These are phyloP conservation scores for Globisporangium rhizosaccharum DNA, from an alignment of 352 stramenopile species.

Conservation along the genomic window DNA sequence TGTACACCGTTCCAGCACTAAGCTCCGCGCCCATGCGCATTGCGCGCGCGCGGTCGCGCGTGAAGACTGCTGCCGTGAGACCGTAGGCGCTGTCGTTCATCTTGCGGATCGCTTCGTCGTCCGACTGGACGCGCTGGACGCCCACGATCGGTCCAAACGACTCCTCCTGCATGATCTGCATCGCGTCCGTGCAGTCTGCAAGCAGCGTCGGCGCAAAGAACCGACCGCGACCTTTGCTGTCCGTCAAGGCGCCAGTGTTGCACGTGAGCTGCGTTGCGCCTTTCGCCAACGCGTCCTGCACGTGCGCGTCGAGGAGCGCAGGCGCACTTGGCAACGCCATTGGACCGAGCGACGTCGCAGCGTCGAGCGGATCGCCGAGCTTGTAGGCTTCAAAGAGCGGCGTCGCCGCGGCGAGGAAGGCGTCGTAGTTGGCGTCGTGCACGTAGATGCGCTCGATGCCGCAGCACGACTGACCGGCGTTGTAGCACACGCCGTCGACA, in stretches of 20 bases:
- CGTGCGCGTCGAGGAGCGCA: slow-evolving; percentile 41
- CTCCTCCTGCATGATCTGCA: slow-evolving; percentile 80
- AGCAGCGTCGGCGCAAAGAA: slow-evolving; percentile 81
- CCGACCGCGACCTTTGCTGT: slow-evolving; percentile 48
- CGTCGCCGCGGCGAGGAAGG: slow-evolving; percentile 63
- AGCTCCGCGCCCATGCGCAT: slow-evolving; percentile 49
- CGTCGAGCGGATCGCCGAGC: slow-evolving; percentile 57
- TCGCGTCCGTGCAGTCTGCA: slow-evolving; percentile 53
- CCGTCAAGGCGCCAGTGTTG: slow-evolving; percentile 28
- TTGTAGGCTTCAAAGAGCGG: slow-evolving; percentile 61
- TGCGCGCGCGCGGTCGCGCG: slow-evolving; percentile 47
- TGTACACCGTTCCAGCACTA: slow-evolving; percentile 74
- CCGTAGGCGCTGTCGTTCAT: slow-evolving; percentile 83
- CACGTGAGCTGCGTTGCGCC: slow-evolving; percentile 52
- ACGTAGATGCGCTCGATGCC: slow-evolving; percentile 84
- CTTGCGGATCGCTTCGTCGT: slow-evolving; percentile 64
- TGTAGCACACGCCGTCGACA: slow-evolving; percentile 82
- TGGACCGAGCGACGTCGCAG: slow-evolving; percentile 57
- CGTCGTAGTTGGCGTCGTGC: slow-evolving; percentile 73
- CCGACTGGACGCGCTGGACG: slow-evolving; percentile 62
- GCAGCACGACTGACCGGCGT: slow-evolving; percentile 82
- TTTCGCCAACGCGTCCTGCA: slow-evolving; percentile 71
- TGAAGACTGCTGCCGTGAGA: slow-evolving; percentile 74
- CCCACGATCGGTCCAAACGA: slow-evolving; percentile 81
- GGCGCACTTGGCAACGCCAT: slow-evolving; percentile 58